phyloP scores from a whole-genome alignment of 768 basidiomycete genomes.

The Leccinum sublutescens region DNA sequence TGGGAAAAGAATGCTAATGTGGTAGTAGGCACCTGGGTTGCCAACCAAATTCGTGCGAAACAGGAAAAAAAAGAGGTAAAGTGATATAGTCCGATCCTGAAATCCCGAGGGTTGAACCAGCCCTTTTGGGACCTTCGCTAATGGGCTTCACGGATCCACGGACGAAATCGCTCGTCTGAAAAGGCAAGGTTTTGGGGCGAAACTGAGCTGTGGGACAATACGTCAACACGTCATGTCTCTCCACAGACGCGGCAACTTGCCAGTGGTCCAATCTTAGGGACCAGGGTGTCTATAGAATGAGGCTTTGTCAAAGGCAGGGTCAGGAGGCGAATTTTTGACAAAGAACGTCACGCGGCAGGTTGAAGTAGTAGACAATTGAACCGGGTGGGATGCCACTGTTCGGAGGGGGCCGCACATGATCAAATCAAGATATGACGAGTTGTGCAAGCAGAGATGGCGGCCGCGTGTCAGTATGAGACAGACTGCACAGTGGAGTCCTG shows the following conservation, averaged over 20 bases:
- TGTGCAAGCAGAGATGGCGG: neutral
- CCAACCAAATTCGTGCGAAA: slow-evolving; percentile 18
- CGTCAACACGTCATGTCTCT: slow-evolving; percentile 27
- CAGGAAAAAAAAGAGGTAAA: neutral
- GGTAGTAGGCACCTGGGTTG: slow-evolving; percentile 10
- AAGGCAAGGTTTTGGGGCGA: slow-evolving; percentile 11
- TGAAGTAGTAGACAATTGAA: slow-evolving; percentile 15
- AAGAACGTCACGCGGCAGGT: slow-evolving; percentile 20
- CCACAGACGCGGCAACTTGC: slow-evolving; percentile 20
- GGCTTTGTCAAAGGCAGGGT: slow-evolving; percentile 17
- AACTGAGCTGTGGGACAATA: slow-evolving; percentile 11
- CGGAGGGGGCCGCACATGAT: slow-evolving; percentile 6
- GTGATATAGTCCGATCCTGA: slow-evolving; percentile 15
- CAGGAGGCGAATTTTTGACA: slow-evolving; percentile 1
- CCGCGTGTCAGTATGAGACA: slow-evolving; percentile 23
- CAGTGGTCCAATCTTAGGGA: slow-evolving; percentile 3
- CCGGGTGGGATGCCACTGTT: neutral
- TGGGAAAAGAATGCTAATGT: slow-evolving; percentile 14
- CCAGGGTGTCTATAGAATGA: slow-evolving; percentile 3
- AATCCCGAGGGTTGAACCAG: slow-evolving; percentile 5
- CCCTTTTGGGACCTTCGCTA: slow-evolving; percentile 13
- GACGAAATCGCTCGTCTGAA: slow-evolving; percentile 5
- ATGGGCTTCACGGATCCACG: slow-evolving; percentile 12
- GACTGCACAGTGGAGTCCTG: neutral
- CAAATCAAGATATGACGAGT: slow-evolving; percentile 4